Evolutionary conservation across 2,329 filamentous ascomycete genomes (phyloP).

Genomic region (Clarireedia paspali): DNA sequence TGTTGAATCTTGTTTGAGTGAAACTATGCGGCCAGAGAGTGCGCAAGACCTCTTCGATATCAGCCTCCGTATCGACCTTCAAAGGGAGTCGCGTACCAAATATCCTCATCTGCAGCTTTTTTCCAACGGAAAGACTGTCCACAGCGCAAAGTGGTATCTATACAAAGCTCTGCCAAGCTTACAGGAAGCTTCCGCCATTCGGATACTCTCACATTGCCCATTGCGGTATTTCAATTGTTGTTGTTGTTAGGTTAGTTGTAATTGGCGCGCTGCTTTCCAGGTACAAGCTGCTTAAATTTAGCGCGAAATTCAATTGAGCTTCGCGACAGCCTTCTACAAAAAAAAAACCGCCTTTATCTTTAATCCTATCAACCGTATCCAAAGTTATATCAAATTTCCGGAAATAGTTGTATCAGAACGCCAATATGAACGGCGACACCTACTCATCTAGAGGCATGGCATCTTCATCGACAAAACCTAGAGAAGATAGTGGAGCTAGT

Average conservation of each 20-base stretch:
- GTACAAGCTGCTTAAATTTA: slow-evolving; percentile 6
- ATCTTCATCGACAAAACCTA: slow-evolving; percentile 24
- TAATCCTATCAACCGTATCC: slow-evolving; percentile 2
- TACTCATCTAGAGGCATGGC: slow-evolving; percentile 67
- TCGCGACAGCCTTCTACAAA: slow-evolving; percentile 13
- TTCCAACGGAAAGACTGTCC: slow-evolving; percentile 97
- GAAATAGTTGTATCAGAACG: slow-evolving; percentile 2
- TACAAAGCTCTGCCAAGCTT: slow-evolving; percentile 76
- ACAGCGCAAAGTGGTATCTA: slow-evolving; percentile 89
- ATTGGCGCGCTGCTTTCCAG: slow-evolving; percentile 3
- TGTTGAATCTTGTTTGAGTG: slow-evolving; percentile 71
- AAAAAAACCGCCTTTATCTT: slow-evolving; percentile 2
- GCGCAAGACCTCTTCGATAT: slow-evolving; percentile 59
- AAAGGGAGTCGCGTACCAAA: slow-evolving; percentile 56
- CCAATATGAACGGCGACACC: slow-evolving; percentile 75
- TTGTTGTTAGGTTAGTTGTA: background rate
- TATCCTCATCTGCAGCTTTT: slow-evolving; percentile 70
- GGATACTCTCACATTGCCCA: slow-evolving; percentile 40
- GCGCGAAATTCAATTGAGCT: slow-evolving; percentile 10
- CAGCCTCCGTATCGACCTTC: slow-evolving; percentile 14
- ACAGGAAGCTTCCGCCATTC: slow-evolving; percentile 87
- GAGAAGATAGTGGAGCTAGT: slow-evolving; percentile 21
- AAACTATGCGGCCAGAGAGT: slow-evolving; percentile 76
- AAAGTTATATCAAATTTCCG: background rate
- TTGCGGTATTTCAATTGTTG: slow-evolving; percentile 10